These are phyloP conservation scores for Lentinula guzmanii DNA, from an alignment of 768 basidiomycete species.

Conservation along the genomic window DNA sequence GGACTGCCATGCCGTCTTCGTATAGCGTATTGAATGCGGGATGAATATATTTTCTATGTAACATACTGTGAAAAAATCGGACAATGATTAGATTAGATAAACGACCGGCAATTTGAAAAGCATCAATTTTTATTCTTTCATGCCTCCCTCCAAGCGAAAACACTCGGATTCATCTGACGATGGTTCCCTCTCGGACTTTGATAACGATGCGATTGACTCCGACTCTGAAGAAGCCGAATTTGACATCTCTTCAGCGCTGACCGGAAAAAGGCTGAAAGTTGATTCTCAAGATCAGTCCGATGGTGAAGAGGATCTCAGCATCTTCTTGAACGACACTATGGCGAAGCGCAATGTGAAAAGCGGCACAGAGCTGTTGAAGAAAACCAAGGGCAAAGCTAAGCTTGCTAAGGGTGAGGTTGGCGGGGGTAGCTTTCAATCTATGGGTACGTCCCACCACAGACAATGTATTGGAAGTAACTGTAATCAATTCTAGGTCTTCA, in stretches of 20 bases:
- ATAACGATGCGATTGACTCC: slow-evolving; percentile 8
- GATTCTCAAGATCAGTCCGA: slow-evolving; percentile 18
- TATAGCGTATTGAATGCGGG: not conserved
- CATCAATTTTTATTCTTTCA: not conserved
- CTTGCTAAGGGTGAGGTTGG: slow-evolving; percentile 73
- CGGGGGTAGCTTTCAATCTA: slow-evolving; percentile 93
- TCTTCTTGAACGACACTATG: slow-evolving; percentile 66
- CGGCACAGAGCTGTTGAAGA: slow-evolving; percentile 74
- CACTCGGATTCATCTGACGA: not conserved
- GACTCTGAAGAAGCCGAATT: slow-evolving; percentile 31
- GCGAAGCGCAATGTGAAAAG: slow-evolving; percentile 66
- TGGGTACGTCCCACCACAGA: slow-evolving; percentile 52
- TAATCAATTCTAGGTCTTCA: slow-evolving; percentile 54
- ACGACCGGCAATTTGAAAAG: not conserved
- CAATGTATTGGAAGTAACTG: not conserved
- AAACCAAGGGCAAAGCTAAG: slow-evolving; percentile 67
- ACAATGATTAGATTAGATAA: not conserved
- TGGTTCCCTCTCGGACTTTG: not conserved
- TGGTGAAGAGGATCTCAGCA: slow-evolving; percentile 53
- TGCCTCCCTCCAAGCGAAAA: slow-evolving; percentile 7
- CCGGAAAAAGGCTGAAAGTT: slow-evolving; percentile 36
- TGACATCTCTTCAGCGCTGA: slow-evolving; percentile 61
- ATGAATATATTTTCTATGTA: not conserved
- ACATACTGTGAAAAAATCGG: too few relatives aligned
- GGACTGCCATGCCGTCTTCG: not conserved